Percentiles rank a stretch among this genome's conserved stretches.
Conservation (phyloP, 805 yeast genomes). For the Metschnikowia santaceciliae region DNA sequence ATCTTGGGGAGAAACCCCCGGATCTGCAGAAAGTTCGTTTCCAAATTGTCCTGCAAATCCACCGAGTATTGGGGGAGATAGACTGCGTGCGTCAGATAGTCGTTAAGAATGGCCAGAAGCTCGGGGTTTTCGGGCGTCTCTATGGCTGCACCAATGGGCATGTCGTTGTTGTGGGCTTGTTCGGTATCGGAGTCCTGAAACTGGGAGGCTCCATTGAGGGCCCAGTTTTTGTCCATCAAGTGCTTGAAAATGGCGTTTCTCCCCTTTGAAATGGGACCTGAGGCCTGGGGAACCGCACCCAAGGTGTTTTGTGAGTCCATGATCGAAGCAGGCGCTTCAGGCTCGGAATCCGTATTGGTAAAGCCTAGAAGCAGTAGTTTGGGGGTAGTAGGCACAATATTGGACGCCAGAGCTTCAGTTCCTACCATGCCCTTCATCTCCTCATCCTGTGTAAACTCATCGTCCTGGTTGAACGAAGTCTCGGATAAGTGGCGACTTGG, state of each 20-base stretch:
- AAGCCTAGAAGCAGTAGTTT: background rate
- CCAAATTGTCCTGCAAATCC: slow-evolving; percentile 33
- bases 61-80: slow-evolving; percentile 45
- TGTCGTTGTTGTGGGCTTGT: background rate
- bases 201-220: background rate
- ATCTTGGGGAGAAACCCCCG: slow-evolving; percentile 37
- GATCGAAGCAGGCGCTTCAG: background rate
- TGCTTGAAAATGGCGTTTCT: background rate
- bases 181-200: slow-evolving; percentile 1
- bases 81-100: slow-evolving; percentile 45
- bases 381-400: background rate
- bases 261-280: too few species aligned
- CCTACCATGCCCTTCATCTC: background rate
- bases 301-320: background rate
- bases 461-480: slow-evolving; percentile 12
- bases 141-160: slow-evolving; percentile 1
- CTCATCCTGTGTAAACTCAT: slow-evolving; percentile 6
- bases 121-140: slow-evolving; percentile 2
- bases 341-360: background rate
- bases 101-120: slow-evolving; percentile 15
- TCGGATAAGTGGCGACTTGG: slow-evolving; percentile 10
- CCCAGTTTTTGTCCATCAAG: background rate
- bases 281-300: background rate
- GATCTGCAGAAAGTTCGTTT: slow-evolving; percentile 35
- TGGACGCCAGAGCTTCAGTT: background rate